Evolutionary conservation across 2,329 filamentous ascomycete species (phyloP), one percentile per base, ranked within the genome.

Genomic region (Colletotrichum zoysiae): DNA sequence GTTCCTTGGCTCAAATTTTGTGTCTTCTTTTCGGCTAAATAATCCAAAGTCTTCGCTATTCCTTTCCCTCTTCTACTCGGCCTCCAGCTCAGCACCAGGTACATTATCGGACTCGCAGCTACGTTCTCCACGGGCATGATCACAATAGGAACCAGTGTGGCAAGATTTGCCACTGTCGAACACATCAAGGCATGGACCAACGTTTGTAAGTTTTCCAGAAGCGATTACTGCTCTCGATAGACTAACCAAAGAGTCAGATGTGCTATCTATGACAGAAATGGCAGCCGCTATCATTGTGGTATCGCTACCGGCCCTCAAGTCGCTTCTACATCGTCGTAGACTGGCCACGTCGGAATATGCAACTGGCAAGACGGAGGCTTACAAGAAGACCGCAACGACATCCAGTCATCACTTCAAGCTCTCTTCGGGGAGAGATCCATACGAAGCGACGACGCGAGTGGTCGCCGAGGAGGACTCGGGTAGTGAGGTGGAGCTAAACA

Each of bases 271-370:
- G 74, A 67, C 74, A 6, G 74, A 76, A 40, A 59, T 76, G 12
- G 65, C 73, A 11, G 74, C 74, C 14, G 74, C 74, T 63, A 76
- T 76, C 50, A 72, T 75, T 26, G 74, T 76, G 6, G 74, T 76
- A 4, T 76, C 71, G 20, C 65, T 76, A 4, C 74, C 74, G 3
- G 72, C 74, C 6, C 73, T 76, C 46, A 76, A 75, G 55, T 72
- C 74, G 7, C 74, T 76, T 40, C 64, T 76, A 38, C 72, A 72
- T 26, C 72, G 69, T 23, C 65, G 72, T 46, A 74, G 73, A 20
- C 30, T 70, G 26, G 50, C 51, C 38, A 71, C 59, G 5, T 69
- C 69, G 46, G 64, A 71, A 14, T 64, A 71, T 40, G 69, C 65
- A 16, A 53, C 68, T 20, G 68, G 55, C 26, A 26, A 69, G 20